Percentiles rank a stretch among this genome's conserved stretches.
These are phyloP conservation scores for Pascua guehoae DNA, from an alignment of 1,284 basidiomycete species.

Conservation along the genomic window DNA sequence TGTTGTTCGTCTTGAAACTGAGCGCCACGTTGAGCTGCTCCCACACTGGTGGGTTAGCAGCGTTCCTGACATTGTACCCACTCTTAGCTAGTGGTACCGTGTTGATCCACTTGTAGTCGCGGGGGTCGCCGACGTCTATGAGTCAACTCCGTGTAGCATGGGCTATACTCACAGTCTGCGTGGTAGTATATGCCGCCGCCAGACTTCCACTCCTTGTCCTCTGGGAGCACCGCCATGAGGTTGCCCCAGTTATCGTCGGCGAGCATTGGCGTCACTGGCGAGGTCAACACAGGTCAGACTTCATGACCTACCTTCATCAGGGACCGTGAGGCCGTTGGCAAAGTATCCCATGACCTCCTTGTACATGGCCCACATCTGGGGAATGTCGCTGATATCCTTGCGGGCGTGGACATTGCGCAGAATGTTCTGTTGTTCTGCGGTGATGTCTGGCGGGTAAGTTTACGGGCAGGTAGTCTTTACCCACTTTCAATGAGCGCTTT, in stretches of 20 bases:
- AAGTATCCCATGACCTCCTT: slow-evolving; percentile 68
- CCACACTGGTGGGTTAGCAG: slow-evolving; percentile 20
- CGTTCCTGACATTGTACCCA: slow-evolving; percentile 3
- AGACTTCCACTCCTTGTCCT: slow-evolving; percentile 56
- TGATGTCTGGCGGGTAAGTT: slow-evolving; percentile 44
- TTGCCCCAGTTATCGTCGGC: slow-evolving; percentile 48
- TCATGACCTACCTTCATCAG: slow-evolving; percentile 30
- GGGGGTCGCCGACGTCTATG: slow-evolving; percentile 36
- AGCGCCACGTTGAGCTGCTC: slow-evolving; percentile 35
- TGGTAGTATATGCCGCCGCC: slow-evolving; percentile 68
- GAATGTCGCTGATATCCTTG: slow-evolving; percentile 54
- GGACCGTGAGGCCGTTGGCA: slow-evolving; percentile 53
- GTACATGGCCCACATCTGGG: slow-evolving; percentile 54
- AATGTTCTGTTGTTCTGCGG: slow-evolving; percentile 61
- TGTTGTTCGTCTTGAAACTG: slow-evolving; percentile 24
- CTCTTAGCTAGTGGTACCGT: slow-evolving; percentile 33
- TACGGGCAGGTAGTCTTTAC: background rate
- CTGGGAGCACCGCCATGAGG: slow-evolving; percentile 50
- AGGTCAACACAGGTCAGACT: background rate
- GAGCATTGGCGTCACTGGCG: slow-evolving; percentile 21
- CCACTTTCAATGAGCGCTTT: slow-evolving; percentile 6
- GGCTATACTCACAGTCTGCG: slow-evolving; percentile 48
- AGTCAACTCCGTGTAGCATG: slow-evolving; percentile 8
- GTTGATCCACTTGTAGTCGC: slow-evolving; percentile 49
- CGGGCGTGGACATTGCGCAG: slow-evolving; percentile 56